Percentiles rank a stretch among this genome's conserved stretches.
Conservation (phyloP, 345 rosid species). For the Acer campestre region DNA sequence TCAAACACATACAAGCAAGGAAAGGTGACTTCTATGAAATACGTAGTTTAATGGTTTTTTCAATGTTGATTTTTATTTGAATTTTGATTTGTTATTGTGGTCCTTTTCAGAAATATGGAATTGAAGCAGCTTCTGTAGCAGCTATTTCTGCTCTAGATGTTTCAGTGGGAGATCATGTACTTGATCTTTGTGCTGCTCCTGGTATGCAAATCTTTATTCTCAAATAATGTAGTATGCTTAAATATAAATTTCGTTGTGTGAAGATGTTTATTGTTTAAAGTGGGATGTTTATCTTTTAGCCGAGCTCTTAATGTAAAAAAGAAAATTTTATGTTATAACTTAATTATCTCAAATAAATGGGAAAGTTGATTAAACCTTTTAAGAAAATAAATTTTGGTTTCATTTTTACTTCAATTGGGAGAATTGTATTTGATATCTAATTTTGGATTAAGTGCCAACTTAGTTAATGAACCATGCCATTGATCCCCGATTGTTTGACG, state of each 20-base stretch:
- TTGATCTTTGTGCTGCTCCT: conserved; percentile 92
- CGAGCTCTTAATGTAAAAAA: not conserved
- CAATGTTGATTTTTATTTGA: not conserved
- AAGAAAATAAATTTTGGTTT: no score
- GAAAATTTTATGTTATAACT: not conserved
- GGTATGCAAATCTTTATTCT: conserved; percentile 38
- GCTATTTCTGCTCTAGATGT: conserved; percentile 70
- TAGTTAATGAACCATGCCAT: no score
- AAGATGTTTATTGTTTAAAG: no score
- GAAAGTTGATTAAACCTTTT: no score
- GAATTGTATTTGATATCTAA: no score
- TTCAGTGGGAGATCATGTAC: conserved; percentile 82
- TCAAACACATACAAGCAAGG: conserved; percentile 77
- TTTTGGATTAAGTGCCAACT: no score
- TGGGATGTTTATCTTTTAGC: not conserved
- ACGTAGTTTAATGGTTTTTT: not conserved
- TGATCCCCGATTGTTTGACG: no score
- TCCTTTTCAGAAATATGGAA: conserved; percentile 70
- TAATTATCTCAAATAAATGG: no score
- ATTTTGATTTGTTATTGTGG: not conserved
- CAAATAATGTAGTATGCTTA: no score
- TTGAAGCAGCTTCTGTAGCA: conserved; percentile 95
- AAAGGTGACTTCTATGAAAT: conserved; percentile 43
- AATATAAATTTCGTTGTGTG: no score
- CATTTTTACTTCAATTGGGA: no score